A percentile compares a stretch with the other conserved stretches of the same genome.
These are phyloP conservation scores for Hypomyces perniciosus DNA, from an alignment of 2,329 filamentous ascomycete genomes.

Conservation along the genomic window DNA sequence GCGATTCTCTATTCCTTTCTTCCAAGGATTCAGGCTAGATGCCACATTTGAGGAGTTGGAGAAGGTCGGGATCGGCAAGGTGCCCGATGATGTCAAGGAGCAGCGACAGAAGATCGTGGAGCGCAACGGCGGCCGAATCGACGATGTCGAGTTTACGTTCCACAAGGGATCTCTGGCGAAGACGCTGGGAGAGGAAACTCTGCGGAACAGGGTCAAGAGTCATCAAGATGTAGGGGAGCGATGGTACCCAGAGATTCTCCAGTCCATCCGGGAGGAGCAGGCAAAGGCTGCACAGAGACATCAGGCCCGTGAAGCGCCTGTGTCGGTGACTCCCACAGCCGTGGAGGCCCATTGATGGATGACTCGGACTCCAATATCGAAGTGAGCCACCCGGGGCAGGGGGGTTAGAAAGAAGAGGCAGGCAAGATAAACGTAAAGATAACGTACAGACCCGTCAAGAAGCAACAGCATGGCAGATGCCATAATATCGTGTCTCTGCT, in stretches of 20 bases:
- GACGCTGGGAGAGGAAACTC: slow-evolving; percentile 73
- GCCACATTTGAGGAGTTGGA: slow-evolving; percentile 74
- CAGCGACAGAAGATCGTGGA: slow-evolving; percentile 55
- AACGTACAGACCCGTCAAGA: background rate
- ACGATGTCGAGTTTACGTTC: slow-evolving; percentile 86
- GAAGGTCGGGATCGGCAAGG: slow-evolving; percentile 46
- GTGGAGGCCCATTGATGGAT: slow-evolving; percentile 27
- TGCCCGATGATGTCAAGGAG: slow-evolving; percentile 57
- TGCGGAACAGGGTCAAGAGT: slow-evolving; percentile 79
- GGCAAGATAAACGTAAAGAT: background rate
- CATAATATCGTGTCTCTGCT: background rate
- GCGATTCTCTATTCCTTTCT: slow-evolving; percentile 78
- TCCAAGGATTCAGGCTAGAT: slow-evolving; percentile 78
- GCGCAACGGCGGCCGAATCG: slow-evolving; percentile 50
- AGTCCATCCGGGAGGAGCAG: slow-evolving; percentile 54
- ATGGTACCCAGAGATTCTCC: slow-evolving; percentile 65
- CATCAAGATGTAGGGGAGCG: slow-evolving; percentile 81
- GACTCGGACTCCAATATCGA: background rate
- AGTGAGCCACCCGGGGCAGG: background rate
- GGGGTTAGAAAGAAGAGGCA: background rate
- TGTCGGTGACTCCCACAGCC: slow-evolving; percentile 15
- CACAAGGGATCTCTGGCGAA: slow-evolving; percentile 59
- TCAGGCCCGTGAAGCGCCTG: slow-evolving; percentile 21
- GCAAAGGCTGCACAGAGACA: slow-evolving; percentile 30
- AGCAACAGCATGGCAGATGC: background rate